These are phyloP conservation scores for Quercus cerris DNA, from an alignment of 306 rosid species.

Conservation along the genomic window DNA sequence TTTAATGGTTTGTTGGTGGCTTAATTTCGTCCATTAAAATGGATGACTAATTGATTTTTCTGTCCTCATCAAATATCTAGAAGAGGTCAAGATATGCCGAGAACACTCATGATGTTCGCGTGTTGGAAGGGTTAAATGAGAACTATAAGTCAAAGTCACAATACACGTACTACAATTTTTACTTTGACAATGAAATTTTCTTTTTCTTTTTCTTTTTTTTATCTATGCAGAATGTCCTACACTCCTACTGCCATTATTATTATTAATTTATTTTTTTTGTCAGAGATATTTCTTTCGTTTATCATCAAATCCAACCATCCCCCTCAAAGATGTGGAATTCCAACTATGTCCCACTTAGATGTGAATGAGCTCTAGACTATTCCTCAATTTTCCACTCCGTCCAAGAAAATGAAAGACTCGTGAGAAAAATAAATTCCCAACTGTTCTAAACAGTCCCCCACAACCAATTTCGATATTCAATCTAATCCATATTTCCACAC, in stretches of 20 bases:
- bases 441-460: background rate
- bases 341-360: background rate
- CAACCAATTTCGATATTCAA: background rate
- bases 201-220: too few relatives aligned
- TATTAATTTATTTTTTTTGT: background rate
- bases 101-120: conserved; percentile 5
- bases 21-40: too few relatives aligned
- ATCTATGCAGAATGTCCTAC: too few relatives aligned
- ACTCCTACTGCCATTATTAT: background rate
- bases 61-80: too few relatives aligned
- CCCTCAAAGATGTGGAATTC: conserved; percentile 4
- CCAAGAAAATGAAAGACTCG: background rate
- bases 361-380: background rate
- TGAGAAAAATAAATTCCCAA: too few relatives aligned
- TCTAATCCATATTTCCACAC: background rate
- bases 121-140: conserved; percentile 18
- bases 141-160: background rate
- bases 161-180: background rate
- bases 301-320: background rate
- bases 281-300: background rate
- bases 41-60: too few relatives aligned
- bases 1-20: too few relatives aligned
- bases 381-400: background rate
- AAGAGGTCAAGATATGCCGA: background rate
- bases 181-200: background rate